A percentile compares a stretch with the other conserved stretches of the same genome.
Conservation (phyloP, 768 basidiomycete species). For the Rossbeevera mucosa region DNA sequence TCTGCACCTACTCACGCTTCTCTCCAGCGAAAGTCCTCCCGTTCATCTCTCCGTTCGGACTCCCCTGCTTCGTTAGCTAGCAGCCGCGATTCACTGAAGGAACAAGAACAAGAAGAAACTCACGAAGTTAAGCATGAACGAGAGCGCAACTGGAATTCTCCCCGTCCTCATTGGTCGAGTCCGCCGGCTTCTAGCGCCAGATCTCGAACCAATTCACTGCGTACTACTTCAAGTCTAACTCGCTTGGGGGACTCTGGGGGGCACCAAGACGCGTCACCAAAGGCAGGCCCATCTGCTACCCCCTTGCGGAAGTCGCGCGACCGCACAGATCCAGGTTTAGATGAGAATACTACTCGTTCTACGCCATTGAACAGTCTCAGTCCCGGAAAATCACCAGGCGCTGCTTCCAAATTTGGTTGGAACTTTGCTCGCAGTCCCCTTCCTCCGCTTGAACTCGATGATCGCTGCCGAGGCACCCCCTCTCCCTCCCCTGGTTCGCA, state of each 20-base stretch:
- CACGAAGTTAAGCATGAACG: conserved; percentile 45
- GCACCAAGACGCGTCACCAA: conserved; percentile 5
- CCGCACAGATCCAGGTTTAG: conserved; percentile 1
- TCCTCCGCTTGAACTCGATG: conserved; percentile 39
- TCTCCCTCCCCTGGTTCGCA: conserved; percentile 26
- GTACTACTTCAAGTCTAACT: conserved; percentile 18
- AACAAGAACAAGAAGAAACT: conserved; percentile 28
- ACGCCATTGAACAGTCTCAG: conserved; percentile 5
- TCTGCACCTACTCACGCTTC: conserved; percentile 29
- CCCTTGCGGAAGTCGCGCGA: conserved; percentile 1
- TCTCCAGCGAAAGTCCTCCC: conserved; percentile 33
- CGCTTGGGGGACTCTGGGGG: conserved; percentile 6
- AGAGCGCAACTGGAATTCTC: conserved; percentile 69
- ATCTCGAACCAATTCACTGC: conserved; percentile 11
- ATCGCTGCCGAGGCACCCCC: conserved; percentile 14
- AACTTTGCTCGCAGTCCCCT: conserved; percentile 36
- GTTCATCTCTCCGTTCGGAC: conserved; percentile 32
- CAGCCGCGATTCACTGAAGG: conserved; percentile 32
- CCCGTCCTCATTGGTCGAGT: conserved; percentile 52
- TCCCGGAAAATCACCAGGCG: conserved; percentile 17
- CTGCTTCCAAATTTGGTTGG: conserved; percentile 36
- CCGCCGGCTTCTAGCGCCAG: conserved; percentile 11
- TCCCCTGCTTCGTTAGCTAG: conserved; percentile 41
- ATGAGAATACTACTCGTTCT: background rate
- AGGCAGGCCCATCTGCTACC: background rate